These are phyloP conservation scores for Dictyostelium citrinum DNA, from an alignment of 78 protist species.

Conservation along the genomic window DNA sequence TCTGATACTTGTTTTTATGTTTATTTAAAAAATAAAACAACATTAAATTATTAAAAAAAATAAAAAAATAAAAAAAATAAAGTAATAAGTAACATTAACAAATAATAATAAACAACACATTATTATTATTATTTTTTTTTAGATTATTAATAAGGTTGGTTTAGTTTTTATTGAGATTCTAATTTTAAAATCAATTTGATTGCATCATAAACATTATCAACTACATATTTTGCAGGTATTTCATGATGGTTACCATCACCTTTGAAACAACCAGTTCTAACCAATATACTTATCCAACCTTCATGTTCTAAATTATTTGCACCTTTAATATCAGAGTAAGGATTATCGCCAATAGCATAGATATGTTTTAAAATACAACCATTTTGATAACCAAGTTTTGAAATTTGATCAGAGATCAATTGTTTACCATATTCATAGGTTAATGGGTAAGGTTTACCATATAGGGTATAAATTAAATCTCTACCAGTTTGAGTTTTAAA, in stretches of 20 bases:
- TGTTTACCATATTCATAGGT: constrained; percentile 59
- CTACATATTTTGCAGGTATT: constrained; percentile 52
- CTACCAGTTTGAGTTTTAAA: background rate
- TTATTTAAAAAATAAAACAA: background rate
- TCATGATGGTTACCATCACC: constrained; percentile 32
- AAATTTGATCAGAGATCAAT: background rate
- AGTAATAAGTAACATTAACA: background rate
- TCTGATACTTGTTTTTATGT: constrained; percentile 43
- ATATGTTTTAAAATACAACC: constrained; percentile 14
- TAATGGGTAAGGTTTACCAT: constrained; percentile 26
- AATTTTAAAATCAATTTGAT: constrained; percentile 42
- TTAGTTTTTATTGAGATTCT: background rate
- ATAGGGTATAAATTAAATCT: background rate
- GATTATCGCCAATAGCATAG: constrained; percentile 75
- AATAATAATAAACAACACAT: background rate
- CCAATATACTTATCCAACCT: constrained; percentile 72
- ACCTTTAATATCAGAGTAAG: constrained; percentile 73
- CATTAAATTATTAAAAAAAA: background rate
- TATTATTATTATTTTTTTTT: background rate
- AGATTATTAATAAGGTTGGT: background rate
- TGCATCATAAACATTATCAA: constrained; percentile 58
- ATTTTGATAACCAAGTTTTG: background rate
- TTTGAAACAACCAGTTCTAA: constrained; percentile 55
- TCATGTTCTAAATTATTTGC: constrained; percentile 48
- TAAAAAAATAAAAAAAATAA: background rate